phyloP scores from a whole-genome alignment of 306 rosid species.

The Sicyos baderoa region DNA sequence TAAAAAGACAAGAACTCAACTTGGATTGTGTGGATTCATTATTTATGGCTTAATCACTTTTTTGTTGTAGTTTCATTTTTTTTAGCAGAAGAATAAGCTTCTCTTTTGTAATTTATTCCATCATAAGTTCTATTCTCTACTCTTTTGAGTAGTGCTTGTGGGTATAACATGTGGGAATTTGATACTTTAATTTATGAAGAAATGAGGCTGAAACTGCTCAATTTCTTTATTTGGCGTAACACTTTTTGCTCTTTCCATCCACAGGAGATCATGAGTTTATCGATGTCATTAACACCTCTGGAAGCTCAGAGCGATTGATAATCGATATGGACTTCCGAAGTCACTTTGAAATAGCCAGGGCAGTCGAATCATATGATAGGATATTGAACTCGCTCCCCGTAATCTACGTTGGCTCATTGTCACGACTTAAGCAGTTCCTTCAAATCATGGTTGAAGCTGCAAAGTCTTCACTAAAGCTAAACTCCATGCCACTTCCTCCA shows the following conservation, averaged over 20 bases:
- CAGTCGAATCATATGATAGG: conserved; percentile 72
- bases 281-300: conserved; percentile 51
- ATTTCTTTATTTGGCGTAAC: background rate
- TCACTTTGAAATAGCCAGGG: conserved; percentile 98
- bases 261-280: conserved; percentile 91
- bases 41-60: background rate
- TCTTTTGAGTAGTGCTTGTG: background rate
- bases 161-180: background rate
- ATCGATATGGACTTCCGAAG: conserved; percentile 81
- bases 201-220: background rate
- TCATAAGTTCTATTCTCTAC: background rate
- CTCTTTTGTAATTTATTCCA: background rate
- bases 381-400: conserved; percentile 77
- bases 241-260: conserved; percentile 14
- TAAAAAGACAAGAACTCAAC: background rate
- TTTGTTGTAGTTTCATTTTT: background rate
- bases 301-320: conserved; percentile 62
- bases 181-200: background rate
- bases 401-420: conserved; percentile 61
- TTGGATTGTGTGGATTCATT: background rate
- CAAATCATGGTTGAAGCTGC: conserved; percentile 89
- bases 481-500: conserved; percentile 95
- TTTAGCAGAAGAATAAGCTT: conserved; percentile 11
- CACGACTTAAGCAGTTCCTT: conserved; percentile 62
- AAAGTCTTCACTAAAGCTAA: conserved; percentile 71